These are phyloP conservation scores for Pyrenochaeta sp. DNA, from an alignment of 2,329 filamentous ascomycete species.

Conservation along the genomic window DNA sequence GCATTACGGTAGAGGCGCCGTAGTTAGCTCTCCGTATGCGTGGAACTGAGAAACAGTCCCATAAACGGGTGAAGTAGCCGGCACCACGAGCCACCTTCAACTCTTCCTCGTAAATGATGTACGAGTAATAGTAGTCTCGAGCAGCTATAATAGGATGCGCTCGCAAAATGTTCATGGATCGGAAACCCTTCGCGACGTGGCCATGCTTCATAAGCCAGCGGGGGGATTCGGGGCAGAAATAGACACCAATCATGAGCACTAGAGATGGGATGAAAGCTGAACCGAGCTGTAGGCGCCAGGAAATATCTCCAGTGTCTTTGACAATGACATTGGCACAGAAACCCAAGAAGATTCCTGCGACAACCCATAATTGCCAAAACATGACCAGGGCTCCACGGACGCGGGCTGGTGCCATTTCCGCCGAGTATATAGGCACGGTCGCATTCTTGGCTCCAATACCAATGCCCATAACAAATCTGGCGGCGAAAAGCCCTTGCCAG, in stretches of 20 bases:
- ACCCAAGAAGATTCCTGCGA: conserved; percentile 53
- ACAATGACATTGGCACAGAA: conserved; percentile 60
- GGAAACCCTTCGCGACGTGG: conserved; percentile 52
- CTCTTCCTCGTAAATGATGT: conserved; percentile 46
- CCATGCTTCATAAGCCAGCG: conserved; percentile 51
- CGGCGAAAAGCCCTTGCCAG: conserved; percentile 47
- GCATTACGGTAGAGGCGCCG: conserved; percentile 50
- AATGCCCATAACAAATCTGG: conserved; percentile 46
- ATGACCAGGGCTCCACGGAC: conserved; percentile 49
- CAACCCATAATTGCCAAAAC: conserved; percentile 50
- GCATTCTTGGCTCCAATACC: conserved; percentile 45
- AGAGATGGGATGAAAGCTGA: conserved; percentile 51
- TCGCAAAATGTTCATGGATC: conserved; percentile 56
- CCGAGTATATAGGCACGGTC: conserved; percentile 44
- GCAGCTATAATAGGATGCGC: conserved; percentile 45
- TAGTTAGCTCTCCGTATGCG: conserved; percentile 49
- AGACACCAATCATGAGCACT: conserved; percentile 43
- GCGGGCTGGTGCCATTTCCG: conserved; percentile 44
- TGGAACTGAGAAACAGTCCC: conserved; percentile 56
- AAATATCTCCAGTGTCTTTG: conserved; percentile 45
- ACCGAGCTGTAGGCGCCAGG: conserved; percentile 47
- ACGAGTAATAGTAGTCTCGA: conserved; percentile 48
- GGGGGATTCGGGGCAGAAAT: conserved; percentile 49
- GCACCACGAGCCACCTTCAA: conserved; percentile 39
- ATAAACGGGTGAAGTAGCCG: conserved; percentile 53